Evolutionary conservation across 352 stramenopile species (phyloP).

Genomic region (Phytophthora lateralis): DNA sequence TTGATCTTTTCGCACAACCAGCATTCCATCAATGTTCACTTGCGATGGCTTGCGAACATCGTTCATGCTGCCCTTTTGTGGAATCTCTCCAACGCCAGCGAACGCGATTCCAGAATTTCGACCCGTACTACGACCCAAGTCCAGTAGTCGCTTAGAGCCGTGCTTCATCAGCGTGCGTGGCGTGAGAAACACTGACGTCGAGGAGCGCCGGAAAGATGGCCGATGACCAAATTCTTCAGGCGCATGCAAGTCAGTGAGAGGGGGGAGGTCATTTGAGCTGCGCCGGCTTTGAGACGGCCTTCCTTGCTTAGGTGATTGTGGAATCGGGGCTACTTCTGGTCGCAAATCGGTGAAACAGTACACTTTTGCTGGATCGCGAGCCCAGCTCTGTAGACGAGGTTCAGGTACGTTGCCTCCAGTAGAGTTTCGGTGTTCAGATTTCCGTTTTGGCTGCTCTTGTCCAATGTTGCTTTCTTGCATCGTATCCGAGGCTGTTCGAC

Average conservation of each 20-base stretch:
- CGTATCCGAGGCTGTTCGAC: conserved; percentile 19
- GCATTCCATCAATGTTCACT: conserved; percentile 36
- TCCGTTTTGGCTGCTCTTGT: neutral
- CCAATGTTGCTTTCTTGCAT: conserved; percentile 16
- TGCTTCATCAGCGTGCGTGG: conserved; percentile 25
- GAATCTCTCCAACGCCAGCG: neutral
- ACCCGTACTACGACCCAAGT: conserved; percentile 21
- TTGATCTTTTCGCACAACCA: conserved; percentile 35
- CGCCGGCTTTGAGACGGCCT: conserved; percentile 2
- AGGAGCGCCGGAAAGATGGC: conserved; percentile 1
- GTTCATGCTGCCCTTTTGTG: neutral
- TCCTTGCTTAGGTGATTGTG: conserved; percentile 7
- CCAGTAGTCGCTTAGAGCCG: conserved; percentile 31
- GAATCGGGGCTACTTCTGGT: neutral
- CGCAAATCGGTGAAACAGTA: conserved; percentile 22
- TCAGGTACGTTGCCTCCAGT: neutral
- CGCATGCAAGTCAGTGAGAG: conserved; percentile 18
- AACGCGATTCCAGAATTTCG: conserved; percentile 1
- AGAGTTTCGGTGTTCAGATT: neutral
- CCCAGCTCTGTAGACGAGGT: conserved; percentile 15
- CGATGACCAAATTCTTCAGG: conserved; percentile 6
- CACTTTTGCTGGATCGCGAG: conserved; percentile 23
- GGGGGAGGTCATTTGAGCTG: conserved; percentile 16
- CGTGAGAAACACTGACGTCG: conserved; percentile 31
- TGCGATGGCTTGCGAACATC: conserved; percentile 12